Base-by-base conservation (phyloP, 306 rosid genomes). In the Inga oerstediana region DNA sequence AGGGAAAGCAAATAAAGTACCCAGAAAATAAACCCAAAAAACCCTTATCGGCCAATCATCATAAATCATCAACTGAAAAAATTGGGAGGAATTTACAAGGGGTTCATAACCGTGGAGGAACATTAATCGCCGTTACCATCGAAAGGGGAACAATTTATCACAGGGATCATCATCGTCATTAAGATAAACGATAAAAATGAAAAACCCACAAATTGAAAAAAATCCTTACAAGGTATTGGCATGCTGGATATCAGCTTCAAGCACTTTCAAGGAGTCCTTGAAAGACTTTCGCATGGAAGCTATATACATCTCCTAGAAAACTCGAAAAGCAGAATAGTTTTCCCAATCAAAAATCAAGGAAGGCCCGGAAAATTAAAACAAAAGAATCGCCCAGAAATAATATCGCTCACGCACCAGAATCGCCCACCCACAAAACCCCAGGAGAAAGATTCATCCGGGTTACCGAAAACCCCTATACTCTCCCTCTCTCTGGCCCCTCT, bases 241-340 rank as follows among this genome's bases (percentile, higher is more conserved):
- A 34, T 95, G 99, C 82, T 93, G 99, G 71, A 95, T 95, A 92
- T 95, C 99, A 88, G 99, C 99, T 91, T 95, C 98, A 75, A 95
- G 98, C 27, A 93, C 89, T 88, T 95, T 95, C 71, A 95, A 85
- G 75, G 99, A 95, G 79, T 95, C 99, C 93, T 93, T 95, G 89
- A 95, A 95, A 51, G 99, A 95, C 87, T 92, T 95, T 90, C 99
- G 90, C 97, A 90, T 95, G 84, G 98, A 87, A 88, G 93, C 89
- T 82, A 93, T 84, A 82, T 93, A 92, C 99, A 95, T 89, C 87
- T 88, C 90, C 74, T 46, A 15, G 41, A 79, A 75, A 52, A 24
- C 39, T 39, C 44, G 1, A 77, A 46, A 79, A 71, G n/a, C 4
- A 65, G 74, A 43, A 9, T 8, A 30, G 67, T 27, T 30, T 45